Percentiles rank a stretch among this genome's conserved stretches.
Conservation (phyloP, 2,329 filamentous ascomycete species). For the Gliomastix tumulicola region DNA sequence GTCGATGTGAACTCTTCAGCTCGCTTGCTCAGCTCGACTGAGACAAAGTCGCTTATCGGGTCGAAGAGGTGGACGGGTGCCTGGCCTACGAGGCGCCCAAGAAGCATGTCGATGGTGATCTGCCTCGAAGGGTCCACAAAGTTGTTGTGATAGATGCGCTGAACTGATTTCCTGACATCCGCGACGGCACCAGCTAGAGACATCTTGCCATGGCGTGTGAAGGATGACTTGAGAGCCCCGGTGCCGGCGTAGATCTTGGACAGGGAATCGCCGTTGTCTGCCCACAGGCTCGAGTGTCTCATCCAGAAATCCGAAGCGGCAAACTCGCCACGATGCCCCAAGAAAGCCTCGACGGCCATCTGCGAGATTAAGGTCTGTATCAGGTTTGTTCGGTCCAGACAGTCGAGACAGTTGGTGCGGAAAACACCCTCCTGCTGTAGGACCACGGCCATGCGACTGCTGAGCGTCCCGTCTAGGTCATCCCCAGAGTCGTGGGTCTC, state of each 20-base stretch:
- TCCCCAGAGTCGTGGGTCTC: conserved; percentile 52
- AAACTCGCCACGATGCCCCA: conserved; percentile 63
- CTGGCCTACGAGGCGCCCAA: conserved; percentile 81
- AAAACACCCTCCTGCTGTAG: conserved; percentile 95
- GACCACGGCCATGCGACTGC: conserved; percentile 54
- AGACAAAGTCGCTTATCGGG: conserved; percentile 88
- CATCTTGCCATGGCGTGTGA: conserved; percentile 93
- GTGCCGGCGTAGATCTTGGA: conserved; percentile 97
- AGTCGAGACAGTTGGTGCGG: conserved; percentile 92
- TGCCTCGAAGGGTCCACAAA: conserved; percentile 91
- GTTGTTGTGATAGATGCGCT: conserved; percentile 94
- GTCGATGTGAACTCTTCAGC: conserved; percentile 68
- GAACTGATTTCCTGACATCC: conserved; percentile 92
- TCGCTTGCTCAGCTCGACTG: conserved; percentile 63
- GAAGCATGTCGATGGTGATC: conserved; percentile 87
- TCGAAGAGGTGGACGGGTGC: conserved; percentile 80
- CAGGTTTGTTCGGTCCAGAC: conserved; percentile 89
- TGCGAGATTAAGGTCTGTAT: conserved; percentile 94
- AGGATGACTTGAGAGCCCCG: conserved; percentile 90
- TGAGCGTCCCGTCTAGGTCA: conserved; percentile 19
- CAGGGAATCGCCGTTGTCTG: conserved; percentile 90
- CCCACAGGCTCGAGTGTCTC: conserved; percentile 89
- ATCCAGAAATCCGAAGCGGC: conserved; percentile 82
- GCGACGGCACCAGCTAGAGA: conserved; percentile 87
- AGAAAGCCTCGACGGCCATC: conserved; percentile 82